Evolutionary conservation across 2,329 filamentous ascomycete species (phyloP), one percentile per base, ranked within the genome.

Genomic region (Ceratocystis cacaofunesta): DNA sequence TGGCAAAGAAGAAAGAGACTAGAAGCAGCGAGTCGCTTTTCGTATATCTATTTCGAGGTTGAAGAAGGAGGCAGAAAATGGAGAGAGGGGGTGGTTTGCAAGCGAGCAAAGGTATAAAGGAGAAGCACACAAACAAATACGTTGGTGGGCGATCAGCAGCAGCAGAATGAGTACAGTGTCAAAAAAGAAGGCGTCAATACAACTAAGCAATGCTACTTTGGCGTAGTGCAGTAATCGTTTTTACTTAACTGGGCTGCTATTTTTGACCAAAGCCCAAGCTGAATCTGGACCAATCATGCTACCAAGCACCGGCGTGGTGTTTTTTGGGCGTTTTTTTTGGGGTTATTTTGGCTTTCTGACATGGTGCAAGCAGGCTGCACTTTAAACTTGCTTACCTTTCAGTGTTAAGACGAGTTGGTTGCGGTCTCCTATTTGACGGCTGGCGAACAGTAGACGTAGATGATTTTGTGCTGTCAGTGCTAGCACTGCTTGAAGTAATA

Each of bases 381-480:
- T 41, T 15, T 15, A 41, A 15, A 12, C 10, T 44, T 28, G 41
- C 66, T 64, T 67, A 67, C 66, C 61, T 61, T 71, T 82, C 79
- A 61, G 69, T 72, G 68, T 70, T 72, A 62, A 74, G 68, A 66
- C 71, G 71, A 68, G 71, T 71, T n/a, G 70, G 71, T 36, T 69
- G 68, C n/a, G 67, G 69, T 62, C 67, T 68, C 63, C 68, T 70
- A 36, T 67, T 66, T 36, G 67, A 67, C 61, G 76, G 73, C 70
- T 73, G 67, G 73, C 70, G 66, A 71, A 85, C 77, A 48, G 87
- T 90, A 71, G 84, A 81, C 72, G 80, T 81, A 68, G 86, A 88
- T 71, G 82, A 67, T 46, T 65, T 81, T 75, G 81, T 83, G 77
- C 85, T 88, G 71, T 84, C 81, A 72, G 82, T 82, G 76, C 82